Conservation (phyloP, 495 filamentous ascomycete genomes). For the Coniosporium apollinis region DNA sequence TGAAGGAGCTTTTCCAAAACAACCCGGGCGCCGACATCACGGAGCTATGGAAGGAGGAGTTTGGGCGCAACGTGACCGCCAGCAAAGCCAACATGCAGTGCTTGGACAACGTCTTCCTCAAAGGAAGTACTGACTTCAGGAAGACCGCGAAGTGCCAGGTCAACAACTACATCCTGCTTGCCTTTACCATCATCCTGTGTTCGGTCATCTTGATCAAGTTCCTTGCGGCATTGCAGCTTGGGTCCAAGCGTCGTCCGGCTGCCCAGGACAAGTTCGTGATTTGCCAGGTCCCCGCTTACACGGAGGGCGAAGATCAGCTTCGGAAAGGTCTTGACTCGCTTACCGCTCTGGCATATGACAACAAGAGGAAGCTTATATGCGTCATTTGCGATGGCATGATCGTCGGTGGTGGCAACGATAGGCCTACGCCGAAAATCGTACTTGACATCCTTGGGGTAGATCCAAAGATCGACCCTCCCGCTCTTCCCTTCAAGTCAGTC, state of each 20-base stretch:
- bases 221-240: slow-evolving; percentile 83
- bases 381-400: slow-evolving; percentile 95
- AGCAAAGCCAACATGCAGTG: slow-evolving; percentile 51
- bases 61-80: slow-evolving; percentile 25
- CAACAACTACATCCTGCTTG: slow-evolving; percentile 82
- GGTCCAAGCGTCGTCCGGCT: slow-evolving; percentile 72
- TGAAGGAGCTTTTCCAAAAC: slow-evolving; percentile 49
- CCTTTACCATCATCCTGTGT: slow-evolving; percentile 69
- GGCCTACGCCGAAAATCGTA: slow-evolving; percentile 93
- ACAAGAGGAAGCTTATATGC: slow-evolving; percentile 88
- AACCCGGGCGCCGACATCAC: slow-evolving; percentile 70
- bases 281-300: slow-evolving; percentile 94
- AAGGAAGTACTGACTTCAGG: slow-evolving; percentile 74
- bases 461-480: slow-evolving; percentile 88
- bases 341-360: slow-evolving; percentile 88
- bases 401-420: slow-evolving; percentile 88
- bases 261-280: slow-evolving; percentile 98
- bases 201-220: slow-evolving; percentile 76
- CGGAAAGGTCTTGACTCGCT: slow-evolving; percentile 86
- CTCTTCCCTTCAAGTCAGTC: slow-evolving; percentile 79
- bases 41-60: slow-evolving; percentile 35
- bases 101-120: slow-evolving; percentile 68
- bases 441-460: slow-evolving; percentile 94
- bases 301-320: slow-evolving; percentile 88
- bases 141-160: slow-evolving; percentile 58